Evolutionary conservation across 2,329 filamentous ascomycete genomes (phyloP).

Genomic region (Fusarium sacchari): DNA sequence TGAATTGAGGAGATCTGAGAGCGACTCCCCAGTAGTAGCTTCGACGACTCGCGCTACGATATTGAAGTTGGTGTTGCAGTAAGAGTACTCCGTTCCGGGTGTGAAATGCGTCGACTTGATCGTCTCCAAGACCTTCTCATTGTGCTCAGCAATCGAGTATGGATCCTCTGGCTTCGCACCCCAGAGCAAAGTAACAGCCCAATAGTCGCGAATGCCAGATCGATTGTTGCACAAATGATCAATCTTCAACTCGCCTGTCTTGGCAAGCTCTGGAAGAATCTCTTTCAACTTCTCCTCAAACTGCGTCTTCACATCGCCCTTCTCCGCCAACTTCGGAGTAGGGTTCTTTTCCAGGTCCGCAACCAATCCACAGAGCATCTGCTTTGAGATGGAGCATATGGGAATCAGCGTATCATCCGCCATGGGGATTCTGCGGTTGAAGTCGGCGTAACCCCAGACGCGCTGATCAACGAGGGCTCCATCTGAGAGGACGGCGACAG

Average conservation of each 20-base stretch:
- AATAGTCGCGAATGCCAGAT: slow-evolving; percentile 31
- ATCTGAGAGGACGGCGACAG: slow-evolving; percentile 25
- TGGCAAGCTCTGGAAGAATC: slow-evolving; percentile 14
- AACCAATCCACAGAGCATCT: slow-evolving; percentile 30
- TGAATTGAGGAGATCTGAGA: slow-evolving; percentile 11
- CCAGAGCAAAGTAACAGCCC: slow-evolving; percentile 29
- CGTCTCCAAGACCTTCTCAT: slow-evolving; percentile 6
- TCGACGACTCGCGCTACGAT: slow-evolving; percentile 23
- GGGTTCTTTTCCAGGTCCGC: slow-evolving; percentile 26
- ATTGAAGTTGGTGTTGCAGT: slow-evolving; percentile 32
- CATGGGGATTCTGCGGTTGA: slow-evolving; percentile 28
- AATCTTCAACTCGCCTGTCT: not conserved
- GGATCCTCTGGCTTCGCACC: slow-evolving; percentile 24
- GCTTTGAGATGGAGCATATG: slow-evolving; percentile 31
- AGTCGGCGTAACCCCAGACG: slow-evolving; percentile 33
- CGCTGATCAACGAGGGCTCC: slow-evolving; percentile 11
- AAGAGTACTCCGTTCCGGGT: slow-evolving; percentile 27
- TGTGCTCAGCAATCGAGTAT: slow-evolving; percentile 21
- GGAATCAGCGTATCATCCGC: slow-evolving; percentile 19
- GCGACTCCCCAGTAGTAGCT: slow-evolving; percentile 11
- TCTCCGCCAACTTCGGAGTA: slow-evolving; percentile 2
- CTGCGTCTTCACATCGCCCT: slow-evolving; percentile 13
- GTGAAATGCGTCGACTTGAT: slow-evolving; percentile 24
- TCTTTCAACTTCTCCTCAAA: slow-evolving; percentile 21
- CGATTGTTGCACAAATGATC: slow-evolving; percentile 27